These are phyloP conservation scores for Pseudodiploospora longispora DNA, from an alignment of 2,329 filamentous ascomycete species.

Conservation along the genomic window DNA sequence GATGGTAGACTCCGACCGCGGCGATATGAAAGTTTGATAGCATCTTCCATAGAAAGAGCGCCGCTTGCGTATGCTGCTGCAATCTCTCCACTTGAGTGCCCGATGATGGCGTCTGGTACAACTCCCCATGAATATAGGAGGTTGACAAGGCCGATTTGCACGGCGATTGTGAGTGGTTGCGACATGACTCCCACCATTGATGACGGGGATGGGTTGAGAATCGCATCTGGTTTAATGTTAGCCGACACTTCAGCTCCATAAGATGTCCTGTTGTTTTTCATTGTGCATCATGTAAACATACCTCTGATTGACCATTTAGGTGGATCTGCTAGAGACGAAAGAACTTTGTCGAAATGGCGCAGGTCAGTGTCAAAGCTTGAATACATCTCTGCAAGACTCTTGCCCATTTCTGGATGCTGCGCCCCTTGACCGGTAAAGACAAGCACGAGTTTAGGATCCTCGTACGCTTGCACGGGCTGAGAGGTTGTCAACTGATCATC, in stretches of 20 bases:
- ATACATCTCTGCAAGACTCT: not conserved
- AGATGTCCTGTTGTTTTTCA: constrained; percentile 2
- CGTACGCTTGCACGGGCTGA: not conserved
- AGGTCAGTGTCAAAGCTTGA: constrained; percentile 8
- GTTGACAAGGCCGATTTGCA: constrained; percentile 34
- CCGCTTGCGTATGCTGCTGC: constrained; percentile 26
- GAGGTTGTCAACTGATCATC: not conserved
- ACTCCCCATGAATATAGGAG: constrained; percentile 25
- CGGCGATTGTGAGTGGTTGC: constrained; percentile 24
- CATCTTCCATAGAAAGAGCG: constrained; percentile 14
- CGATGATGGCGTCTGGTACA: constrained; percentile 20
- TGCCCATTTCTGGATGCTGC: constrained; percentile 15
- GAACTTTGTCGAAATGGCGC: constrained; percentile 2
- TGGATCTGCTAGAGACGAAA: constrained; percentile 2
- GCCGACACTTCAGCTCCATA: not conserved
- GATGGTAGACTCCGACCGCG: constrained; percentile 6
- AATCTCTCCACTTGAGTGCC: constrained; percentile 33
- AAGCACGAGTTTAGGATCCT: not conserved
- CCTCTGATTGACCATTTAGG: constrained; percentile 6
- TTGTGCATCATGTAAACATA: constrained; percentile 3
- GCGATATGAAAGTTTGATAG: constrained; percentile 16
- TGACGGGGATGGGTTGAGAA: not conserved
- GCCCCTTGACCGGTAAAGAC: not conserved
- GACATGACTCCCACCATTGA: constrained; percentile 7
- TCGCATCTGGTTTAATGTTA: too few species aligned